Evolutionary conservation across 441 rosid species (phyloP), one percentile per base, ranked within the genome.

Genomic region (Breynia disticha): DNA sequence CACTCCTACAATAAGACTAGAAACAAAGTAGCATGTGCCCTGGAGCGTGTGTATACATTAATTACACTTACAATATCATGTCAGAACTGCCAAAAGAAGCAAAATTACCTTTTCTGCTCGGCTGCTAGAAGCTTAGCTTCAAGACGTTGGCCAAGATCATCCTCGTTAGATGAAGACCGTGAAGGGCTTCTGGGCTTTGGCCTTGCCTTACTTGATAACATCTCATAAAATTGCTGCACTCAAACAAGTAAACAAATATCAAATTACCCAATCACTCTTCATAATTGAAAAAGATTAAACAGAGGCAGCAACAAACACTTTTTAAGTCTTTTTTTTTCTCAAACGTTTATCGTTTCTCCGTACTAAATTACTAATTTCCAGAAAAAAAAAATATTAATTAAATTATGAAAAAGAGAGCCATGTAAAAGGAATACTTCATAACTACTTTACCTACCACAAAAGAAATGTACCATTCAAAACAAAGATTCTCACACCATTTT

Each of bases 51-150:
- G 35, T 2, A 28, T 28, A 28, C 4, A 28, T 28, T 4, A 28
- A 28, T 9, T 9, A 28, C 35, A 4, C 5, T 28, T 28, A 28
- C 8, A 28, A 28, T 9, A 28, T 28, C 8, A 28, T 9, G n/a
- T n/a, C n/a, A n/a, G n/a, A n/a, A n/a, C n/a, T n/a, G n/a, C 35
- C 0, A 28, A 28, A 22, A 46, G 16, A n/a, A n/a, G n/a, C n/a
- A n/a, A n/a, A n/a, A n/a, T n/a, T 41, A 93, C 98, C 99, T 81
- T 70, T 93, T 93, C 70, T 71, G 87, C 76, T 84, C 95, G n/a
- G 99, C 99, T 41, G 99, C 96, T 53, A 70, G 84, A 64, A 89
- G 97, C 72, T 78, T 89, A 2, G 99, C 96, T 64, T 93, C 95
- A 62, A 93, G 93, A 11, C 97, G 75, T 19, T 71, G 71, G 24